Evolutionary conservation across 2,329 filamentous ascomycete species (phyloP), one percentile per base, ranked within the genome.

Genomic region (Pyrenophora seminiperda): DNA sequence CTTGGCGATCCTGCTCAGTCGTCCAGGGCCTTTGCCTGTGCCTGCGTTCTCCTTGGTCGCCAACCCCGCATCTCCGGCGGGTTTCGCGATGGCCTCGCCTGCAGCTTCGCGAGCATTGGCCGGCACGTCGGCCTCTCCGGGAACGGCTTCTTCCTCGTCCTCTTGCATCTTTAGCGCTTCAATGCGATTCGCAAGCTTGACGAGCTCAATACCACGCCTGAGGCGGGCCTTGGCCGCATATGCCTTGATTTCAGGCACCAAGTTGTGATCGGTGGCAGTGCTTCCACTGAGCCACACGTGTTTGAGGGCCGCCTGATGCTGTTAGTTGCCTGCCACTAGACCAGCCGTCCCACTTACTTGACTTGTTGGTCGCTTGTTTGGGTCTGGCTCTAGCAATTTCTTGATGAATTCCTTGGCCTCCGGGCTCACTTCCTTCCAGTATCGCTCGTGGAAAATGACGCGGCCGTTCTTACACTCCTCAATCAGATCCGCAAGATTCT

Each of bases 341-440:
- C 4, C 3, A 30, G 10, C 3, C 4, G 11, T 24, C 9, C 37
- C 33, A 41, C 82, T 57, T 80, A 90, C 88, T 75, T 88, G 81
- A 66, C 90, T 96, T 1, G 88, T 88, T 65, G 85, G 86, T 63
- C 95, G 87, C 63, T 89, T 83, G 39, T 86, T 82, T 1, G 91
- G 88, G 60, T 90, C 83, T 3, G 91, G 86, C 62, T 93, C 87
- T 51, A 99, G 82, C 19, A 99, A 82, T 49, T 80, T 78, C 54
- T 88, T 77, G 75, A 99, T 97, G 73, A 99, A 99, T 61, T 93
- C 86, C 78, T 97, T 99, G 60, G 92, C 94, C 62, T 97, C 92
- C 41, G 89, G 81, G 72, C 92, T 97, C 66, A 99, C 94, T 63
- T 97, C 94, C 73, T 91, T 94, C 94, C 94, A 99, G 78, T 97